A percentile compares a stretch with the other conserved stretches of the same genome.
Evolutionary conservation across 371 early-diverging fungal species (phyloP).

Genomic region (Rhizopus sp.): DNA sequence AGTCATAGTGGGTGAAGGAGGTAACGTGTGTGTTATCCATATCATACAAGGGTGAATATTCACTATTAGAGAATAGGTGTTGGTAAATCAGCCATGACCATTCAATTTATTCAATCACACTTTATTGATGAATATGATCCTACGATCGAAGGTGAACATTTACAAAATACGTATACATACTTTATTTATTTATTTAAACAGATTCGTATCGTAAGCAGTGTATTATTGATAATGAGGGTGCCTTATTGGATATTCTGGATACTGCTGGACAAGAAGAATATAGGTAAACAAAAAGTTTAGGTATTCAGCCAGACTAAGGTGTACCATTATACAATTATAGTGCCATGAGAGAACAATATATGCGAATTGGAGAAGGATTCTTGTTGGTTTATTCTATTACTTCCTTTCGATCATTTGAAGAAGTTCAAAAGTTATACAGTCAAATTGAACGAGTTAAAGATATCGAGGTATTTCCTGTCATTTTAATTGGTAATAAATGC

Average conservation of each 20-base stretch:
- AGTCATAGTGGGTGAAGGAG: conserved; percentile 79
- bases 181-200: conserved; percentile 17
- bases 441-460: conserved; percentile 81
- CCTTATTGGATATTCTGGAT: conserved; percentile 78
- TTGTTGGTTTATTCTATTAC: conserved; percentile 63
- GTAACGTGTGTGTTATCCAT: conserved; percentile 3
- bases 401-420: conserved; percentile 63
- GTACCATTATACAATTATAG: conserved; percentile 22
- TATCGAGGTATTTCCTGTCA: conserved; percentile 75
- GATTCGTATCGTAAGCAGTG: conserved; percentile 84
- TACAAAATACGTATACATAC: conserved; percentile 3
- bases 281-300: conserved; percentile 40
- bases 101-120: conserved; percentile 77
- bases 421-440: conserved; percentile 61
- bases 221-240: conserved; percentile 68
- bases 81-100: conserved; percentile 78
- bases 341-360: conserved; percentile 82
- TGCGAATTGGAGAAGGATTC: conserved; percentile 68
- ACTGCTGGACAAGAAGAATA: conserved; percentile 90
- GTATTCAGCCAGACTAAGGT: not conserved
- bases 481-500: conserved; percentile 88
- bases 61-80: conserved; percentile 34
- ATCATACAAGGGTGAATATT: not conserved
- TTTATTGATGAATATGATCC: conserved; percentile 88
- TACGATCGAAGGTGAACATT: conserved; percentile 69